Conservation (phyloP, 2,329 filamentous ascomycete species). For the Setomelanomma holmii region DNA sequence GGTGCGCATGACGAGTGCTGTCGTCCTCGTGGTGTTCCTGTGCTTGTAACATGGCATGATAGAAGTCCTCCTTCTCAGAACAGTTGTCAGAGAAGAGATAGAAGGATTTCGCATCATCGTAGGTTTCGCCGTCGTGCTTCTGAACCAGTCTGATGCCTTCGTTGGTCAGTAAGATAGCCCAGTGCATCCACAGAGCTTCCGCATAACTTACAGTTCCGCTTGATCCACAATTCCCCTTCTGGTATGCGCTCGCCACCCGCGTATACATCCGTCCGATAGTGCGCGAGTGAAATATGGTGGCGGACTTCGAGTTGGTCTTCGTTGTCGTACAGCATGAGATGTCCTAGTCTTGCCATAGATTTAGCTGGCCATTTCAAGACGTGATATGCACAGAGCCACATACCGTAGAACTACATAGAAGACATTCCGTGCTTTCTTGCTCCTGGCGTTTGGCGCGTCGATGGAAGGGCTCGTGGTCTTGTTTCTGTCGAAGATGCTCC, state of each 20-base stretch:
- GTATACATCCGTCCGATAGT: conserved; percentile 85
- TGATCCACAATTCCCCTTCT: conserved; percentile 95
- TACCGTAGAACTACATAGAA: conserved; percentile 92
- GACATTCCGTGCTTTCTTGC: conserved; percentile 77
- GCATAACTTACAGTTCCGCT: conserved; percentile 72
- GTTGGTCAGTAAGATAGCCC: conserved; percentile 10
- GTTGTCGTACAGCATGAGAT: conserved; percentile 97
- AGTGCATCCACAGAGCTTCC: neutral
- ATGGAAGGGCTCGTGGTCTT: conserved; percentile 65
- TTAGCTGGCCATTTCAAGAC: conserved; percentile 11
- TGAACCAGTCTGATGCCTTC: conserved; percentile 73
- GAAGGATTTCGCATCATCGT: conserved; percentile 79
- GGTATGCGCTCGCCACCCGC: conserved; percentile 78
- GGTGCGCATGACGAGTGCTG: conserved; percentile 61
- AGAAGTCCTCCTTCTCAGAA: conserved; percentile 98
- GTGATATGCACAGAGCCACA: conserved; percentile 23
- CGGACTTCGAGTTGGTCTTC: conserved; percentile 93
- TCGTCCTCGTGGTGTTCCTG: conserved; percentile 71
- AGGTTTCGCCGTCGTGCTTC: conserved; percentile 61
- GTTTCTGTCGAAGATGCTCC: conserved; percentile 85
- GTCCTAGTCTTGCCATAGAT: conserved; percentile 65
- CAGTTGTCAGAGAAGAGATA: conserved; percentile 94
- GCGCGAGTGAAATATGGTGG: conserved; percentile 90
- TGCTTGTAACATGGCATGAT: conserved; percentile 87
- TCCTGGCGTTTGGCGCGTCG: conserved; percentile 60